Base-by-base conservation (phyloP, 2,329 filamentous ascomycete species). In the Septoria linicola region DNA sequence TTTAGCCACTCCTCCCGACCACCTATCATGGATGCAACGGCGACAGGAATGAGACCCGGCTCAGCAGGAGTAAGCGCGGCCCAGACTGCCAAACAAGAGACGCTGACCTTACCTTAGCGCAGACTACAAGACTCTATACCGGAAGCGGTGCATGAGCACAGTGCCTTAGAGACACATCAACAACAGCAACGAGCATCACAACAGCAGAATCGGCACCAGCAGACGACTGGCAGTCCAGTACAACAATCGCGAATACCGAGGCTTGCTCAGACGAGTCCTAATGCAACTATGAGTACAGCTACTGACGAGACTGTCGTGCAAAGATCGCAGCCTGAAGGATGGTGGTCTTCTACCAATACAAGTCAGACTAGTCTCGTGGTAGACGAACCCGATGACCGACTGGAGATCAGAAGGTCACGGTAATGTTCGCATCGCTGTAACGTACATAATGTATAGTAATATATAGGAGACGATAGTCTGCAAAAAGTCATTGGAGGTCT, bases 271-370 rank as follows among this genome's bases (percentile, higher is more conserved):
- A 42, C 35, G 10, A 49, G 51, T 44, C 41, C 51, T 3, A 20
- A 35, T 10, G 35, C 48, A 3, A 49, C 27, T 8, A 47, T 41
- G 14, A 55, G 49, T 43, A 50, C 31, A 8, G 44, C 45, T 13
- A 59, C 59, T 3, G 54, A 61, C 31, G 52, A 52, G 10, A 61
- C 59, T 8, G 49, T 61, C 8, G 48, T 59, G 8, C 47, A 41
- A 25, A 49, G 50, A 3, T 49, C 40, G 23, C 43, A 55, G 11
- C 57, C 59, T 2, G 59, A 61, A 42, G 59, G 59, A 3, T 59
- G 59, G 59, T 61, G 59, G 59, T 54, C 49, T 27, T 56, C 53
- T 13, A 59, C 57, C 16, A 59, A 51, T 39, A 58, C 59, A 4
- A 51, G 48, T 32, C 32, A 49, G 31, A 41, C 47, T 27, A 60